Percentiles rank a stretch among this genome's conserved stretches.
These are phyloP conservation scores for Cercospora sojina DNA, from an alignment of 2,329 filamentous ascomycete species.

Conservation along the genomic window DNA sequence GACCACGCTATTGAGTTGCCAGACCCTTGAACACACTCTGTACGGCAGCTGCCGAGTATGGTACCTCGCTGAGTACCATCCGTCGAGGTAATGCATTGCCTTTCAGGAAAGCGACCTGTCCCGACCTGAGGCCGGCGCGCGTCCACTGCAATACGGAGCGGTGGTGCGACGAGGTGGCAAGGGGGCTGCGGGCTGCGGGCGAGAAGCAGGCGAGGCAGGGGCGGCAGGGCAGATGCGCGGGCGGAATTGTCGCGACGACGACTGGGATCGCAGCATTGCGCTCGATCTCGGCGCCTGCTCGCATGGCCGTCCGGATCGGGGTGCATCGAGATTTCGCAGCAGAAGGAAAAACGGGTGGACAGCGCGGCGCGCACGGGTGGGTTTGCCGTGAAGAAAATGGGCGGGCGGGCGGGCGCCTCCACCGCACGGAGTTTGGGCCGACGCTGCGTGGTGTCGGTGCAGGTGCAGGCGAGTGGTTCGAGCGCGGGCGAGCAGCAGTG, in stretches of 20 bases:
- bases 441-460: not conserved
- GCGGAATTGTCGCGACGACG: conserved; percentile 2
- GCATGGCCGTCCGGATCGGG: not conserved
- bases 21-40: not conserved
- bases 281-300: not conserved
- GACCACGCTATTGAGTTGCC: not conserved
- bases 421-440: not conserved
- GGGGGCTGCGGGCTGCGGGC: not conserved
- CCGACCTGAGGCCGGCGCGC: not conserved
- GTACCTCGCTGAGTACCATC: not conserved
- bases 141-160: not conserved
- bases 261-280: not conserved
- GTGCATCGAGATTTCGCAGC: not conserved
- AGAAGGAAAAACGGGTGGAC: not conserved
- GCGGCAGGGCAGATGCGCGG: not conserved
- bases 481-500: not conserved
- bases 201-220: not conserved
- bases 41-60: too few relatives aligned
- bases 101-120: not conserved
- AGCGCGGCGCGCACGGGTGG: not conserved
- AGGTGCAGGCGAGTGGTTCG: not conserved
- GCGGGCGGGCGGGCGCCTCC: not conserved
- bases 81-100: not conserved
- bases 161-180: not conserved
- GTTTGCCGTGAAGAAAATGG: not conserved